A percentile compares a stretch with the other conserved stretches of the same genome.
phyloP scores from a whole-genome alignment of 352 stramenopile species.

The Sclerospora graminicola region DNA sequence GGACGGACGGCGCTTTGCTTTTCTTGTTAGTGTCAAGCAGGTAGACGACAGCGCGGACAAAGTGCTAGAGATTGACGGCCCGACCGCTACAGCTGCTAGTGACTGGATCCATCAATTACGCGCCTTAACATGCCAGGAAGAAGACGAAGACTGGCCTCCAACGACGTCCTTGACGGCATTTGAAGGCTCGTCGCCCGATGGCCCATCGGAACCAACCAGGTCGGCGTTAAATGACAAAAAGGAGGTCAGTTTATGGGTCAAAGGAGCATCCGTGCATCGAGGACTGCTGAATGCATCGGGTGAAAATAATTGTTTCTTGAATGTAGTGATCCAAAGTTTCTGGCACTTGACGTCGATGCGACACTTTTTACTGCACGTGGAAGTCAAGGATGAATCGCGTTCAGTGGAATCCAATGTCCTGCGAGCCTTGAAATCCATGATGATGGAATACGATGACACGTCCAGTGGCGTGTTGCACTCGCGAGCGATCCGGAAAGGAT shows the following conservation, averaged over 20 bases:
- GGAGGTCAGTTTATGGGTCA: constrained; percentile 68
- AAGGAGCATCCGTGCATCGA: constrained; percentile 71
- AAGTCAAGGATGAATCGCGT: constrained; percentile 68
- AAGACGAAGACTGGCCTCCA: constrained; percentile 25
- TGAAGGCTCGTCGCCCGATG: constrained; percentile 8
- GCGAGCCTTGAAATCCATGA: constrained; percentile 64
- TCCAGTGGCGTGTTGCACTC: constrained; percentile 71
- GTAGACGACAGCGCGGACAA: constrained; percentile 58
- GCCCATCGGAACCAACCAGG: constrained; percentile 6
- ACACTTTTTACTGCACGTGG: constrained; percentile 76
- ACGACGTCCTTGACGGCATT: constrained; percentile 17
- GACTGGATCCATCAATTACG: constrained; percentile 71
- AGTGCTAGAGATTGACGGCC: constrained; percentile 68
- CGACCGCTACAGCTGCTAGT: constrained; percentile 40
- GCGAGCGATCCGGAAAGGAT: constrained; percentile 60
- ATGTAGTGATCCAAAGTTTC: constrained; percentile 87
- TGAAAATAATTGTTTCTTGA: constrained; percentile 88
- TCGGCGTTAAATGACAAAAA: constrained; percentile 33
- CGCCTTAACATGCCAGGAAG: constrained; percentile 29
- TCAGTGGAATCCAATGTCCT: constrained; percentile 70
- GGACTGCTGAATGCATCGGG: constrained; percentile 65
- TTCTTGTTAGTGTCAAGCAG: constrained; percentile 65
- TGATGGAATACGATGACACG: constrained; percentile 79
- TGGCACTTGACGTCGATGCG: constrained; percentile 86
- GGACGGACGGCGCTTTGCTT: constrained; percentile 62